A percentile compares a stretch with the other conserved stretches of the same genome.
Evolutionary conservation across 2,329 filamentous ascomycete species (phyloP).

Genomic region (Cladosporium sp.): DNA sequence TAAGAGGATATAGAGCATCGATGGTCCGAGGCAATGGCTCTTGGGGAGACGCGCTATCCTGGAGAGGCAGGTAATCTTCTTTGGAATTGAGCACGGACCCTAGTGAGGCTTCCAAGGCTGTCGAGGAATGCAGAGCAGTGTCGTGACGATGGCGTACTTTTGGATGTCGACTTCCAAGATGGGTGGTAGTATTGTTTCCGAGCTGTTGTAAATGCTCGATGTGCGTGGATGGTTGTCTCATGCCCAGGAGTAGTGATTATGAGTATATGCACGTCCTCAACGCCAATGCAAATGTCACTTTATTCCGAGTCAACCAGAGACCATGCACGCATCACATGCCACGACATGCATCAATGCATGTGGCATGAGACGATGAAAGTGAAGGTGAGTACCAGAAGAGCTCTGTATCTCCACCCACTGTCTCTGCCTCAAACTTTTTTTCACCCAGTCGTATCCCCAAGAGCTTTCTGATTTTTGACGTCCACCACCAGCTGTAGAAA

Average conservation of each 20-base stretch:
- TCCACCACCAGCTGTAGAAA: too few species aligned
- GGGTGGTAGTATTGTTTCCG: neutral
- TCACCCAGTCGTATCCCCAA: too few species aligned
- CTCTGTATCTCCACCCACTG: neutral
- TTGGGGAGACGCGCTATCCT: conserved; percentile 16
- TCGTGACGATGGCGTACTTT: conserved; percentile 4
- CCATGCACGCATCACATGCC: neutral
- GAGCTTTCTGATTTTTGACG: too few species aligned
- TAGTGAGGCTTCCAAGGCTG: conserved; percentile 3
- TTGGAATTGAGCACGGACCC: conserved; percentile 17
- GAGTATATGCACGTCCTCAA: neutral
- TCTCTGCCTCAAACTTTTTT: too few species aligned
- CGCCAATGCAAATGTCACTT: neutral
- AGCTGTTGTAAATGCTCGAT: neutral
- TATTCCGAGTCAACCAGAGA: neutral
- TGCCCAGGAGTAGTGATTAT: too few species aligned
- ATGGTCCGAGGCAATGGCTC: conserved; percentile 2
- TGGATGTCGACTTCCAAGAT: neutral
- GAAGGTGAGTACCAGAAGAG: neutral
- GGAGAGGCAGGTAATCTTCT: conserved; percentile 20
- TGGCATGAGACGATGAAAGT: neutral
- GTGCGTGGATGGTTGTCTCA: too few species aligned
- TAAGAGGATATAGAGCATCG: neutral
- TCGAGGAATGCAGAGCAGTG: conserved; percentile 16
- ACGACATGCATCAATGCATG: neutral